Evolutionary conservation across 2,329 filamentous ascomycete species (phyloP), one percentile per base, ranked within the genome.

Genomic region (Neofusicoccum laricinum): DNA sequence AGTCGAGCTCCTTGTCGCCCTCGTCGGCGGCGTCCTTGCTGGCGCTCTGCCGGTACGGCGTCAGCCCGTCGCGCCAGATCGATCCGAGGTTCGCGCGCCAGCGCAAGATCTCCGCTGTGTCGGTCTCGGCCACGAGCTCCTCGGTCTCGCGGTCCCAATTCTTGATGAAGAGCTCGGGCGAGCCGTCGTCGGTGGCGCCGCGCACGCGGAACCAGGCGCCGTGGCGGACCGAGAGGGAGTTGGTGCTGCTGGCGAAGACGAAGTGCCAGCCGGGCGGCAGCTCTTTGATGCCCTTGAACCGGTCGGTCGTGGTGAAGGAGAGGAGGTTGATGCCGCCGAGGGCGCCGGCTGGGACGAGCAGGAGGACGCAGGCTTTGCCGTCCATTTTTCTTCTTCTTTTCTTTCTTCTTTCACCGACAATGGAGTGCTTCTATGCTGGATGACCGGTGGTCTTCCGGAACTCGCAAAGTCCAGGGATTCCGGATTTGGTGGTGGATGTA

Each of bases 271-370:
- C 86, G 2, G 77, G 69, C 0, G 86, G 84, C 3, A 89, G 69
- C 67, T 85, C 81, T 67, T 84, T 86, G 69, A 89, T 82, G 32
- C 87, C 87, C 64, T 82, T 80, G 73, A 89, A 89, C 61, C 84
- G 82, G 11, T 84, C 78, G 11, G 86, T 85, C 3, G 85, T 85
- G 15, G 85, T 88, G 74, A 89, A 89, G 50, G 86, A 86, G 57
- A 88, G 80, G 55, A 84, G 68, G 71, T 85, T 76, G 71, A 86
- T 82, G 66, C 83, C 86, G 68, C 84, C 82, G 14, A 84, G 75
- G 1, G 82, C 80, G 53, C 78, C 72, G 36, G 77, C 74, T 7
- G 79, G 76, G 10, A 81, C 74, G 63, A 80, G 76, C n/a, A 84
- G 75, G 2, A 82, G 71, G 32, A 64, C 45, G 53, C 45, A 61